A percentile compares a stretch with the other conserved stretches of the same genome.
These are phyloP conservation scores for Cladophialophora exuberans DNA, from an alignment of 2,329 filamentous ascomycete genomes.

Conservation along the genomic window DNA sequence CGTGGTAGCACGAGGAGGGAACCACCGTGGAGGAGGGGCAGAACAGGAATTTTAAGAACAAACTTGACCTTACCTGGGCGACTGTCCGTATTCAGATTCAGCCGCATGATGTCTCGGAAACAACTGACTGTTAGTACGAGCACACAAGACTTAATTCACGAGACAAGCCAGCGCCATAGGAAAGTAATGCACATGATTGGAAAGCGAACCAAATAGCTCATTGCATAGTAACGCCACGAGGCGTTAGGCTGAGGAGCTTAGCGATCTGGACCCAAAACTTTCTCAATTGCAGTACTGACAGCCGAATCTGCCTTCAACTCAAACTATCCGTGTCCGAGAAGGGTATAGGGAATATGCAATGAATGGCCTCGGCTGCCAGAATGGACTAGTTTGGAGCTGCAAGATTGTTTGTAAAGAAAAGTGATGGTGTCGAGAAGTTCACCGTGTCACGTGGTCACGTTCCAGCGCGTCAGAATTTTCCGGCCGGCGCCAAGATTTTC, in stretches of 20 bases:
- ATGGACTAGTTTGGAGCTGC: too few relatives aligned
- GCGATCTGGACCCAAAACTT: not conserved
- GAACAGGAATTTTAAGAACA: not conserved
- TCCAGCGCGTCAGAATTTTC: too few relatives aligned
- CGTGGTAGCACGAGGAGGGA: not conserved
- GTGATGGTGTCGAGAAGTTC: too few relatives aligned
- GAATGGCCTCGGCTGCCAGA: too few relatives aligned
- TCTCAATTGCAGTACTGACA: too few relatives aligned
- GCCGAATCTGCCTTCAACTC: too few relatives aligned
- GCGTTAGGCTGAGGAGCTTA: not conserved
- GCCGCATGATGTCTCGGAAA: not conserved
- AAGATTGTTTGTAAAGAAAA: too few relatives aligned
- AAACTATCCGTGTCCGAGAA: too few relatives aligned
- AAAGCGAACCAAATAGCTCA: not conserved
- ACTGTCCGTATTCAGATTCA: not conserved
- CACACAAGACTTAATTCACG: conserved; percentile 2
- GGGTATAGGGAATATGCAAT: too few relatives aligned
- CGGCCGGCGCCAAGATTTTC: conserved; percentile 11
- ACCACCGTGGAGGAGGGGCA: not conserved
- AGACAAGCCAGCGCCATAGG: not conserved
- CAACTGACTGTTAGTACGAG: not conserved
- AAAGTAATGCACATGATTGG: not conserved
- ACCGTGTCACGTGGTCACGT: too few relatives aligned
- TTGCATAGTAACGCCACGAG: not conserved
- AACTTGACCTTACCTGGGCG: not conserved